Evolutionary conservation across 768 basidiomycete genomes (phyloP).

Genomic region (Cystofilobasidium capitatum): DNA sequence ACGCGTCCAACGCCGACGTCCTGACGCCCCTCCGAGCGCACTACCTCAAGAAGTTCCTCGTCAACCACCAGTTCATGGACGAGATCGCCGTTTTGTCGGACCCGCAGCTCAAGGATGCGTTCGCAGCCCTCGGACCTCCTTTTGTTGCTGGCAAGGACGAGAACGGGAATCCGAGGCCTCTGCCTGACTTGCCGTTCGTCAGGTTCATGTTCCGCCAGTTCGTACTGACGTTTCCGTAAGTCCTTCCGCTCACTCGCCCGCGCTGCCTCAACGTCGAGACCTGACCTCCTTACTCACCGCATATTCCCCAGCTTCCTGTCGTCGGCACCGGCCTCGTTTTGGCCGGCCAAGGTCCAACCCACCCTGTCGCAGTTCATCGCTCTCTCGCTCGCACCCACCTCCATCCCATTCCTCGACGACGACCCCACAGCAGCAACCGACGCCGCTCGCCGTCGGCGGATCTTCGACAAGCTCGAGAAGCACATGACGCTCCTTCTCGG

Average conservation of each 20-base stretch:
- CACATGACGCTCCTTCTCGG: slow-evolving; percentile 72
- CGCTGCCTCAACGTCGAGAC: neutral
- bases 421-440: slow-evolving; percentile 32
- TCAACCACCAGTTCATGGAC: slow-evolving; percentile 70
- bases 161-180: slow-evolving; percentile 13
- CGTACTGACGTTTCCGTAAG: slow-evolving; percentile 72
- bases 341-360: slow-evolving; percentile 87
- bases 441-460: slow-evolving; percentile 51
- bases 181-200: slow-evolving; percentile 54
- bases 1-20: slow-evolving; percentile 27
- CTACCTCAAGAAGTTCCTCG: slow-evolving; percentile 93
- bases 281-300: neutral
- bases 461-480: slow-evolving; percentile 71
- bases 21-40: slow-evolving; percentile 87
- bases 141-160: slow-evolving; percentile 49
- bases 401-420: slow-evolving; percentile 42
- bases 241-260: neutral
- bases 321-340: slow-evolving; percentile 80
- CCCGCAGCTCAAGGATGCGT: slow-evolving; percentile 42
- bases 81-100: slow-evolving; percentile 61
- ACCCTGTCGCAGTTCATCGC: slow-evolving; percentile 75
- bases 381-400: slow-evolving; percentile 55
- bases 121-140: slow-evolving; percentile 81
- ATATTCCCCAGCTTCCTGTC: slow-evolving; percentile 54
- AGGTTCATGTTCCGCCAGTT: slow-evolving; percentile 85